Conservation (phyloP, 2,329 filamentous ascomycete species). For the Verticillium nubilum region DNA sequence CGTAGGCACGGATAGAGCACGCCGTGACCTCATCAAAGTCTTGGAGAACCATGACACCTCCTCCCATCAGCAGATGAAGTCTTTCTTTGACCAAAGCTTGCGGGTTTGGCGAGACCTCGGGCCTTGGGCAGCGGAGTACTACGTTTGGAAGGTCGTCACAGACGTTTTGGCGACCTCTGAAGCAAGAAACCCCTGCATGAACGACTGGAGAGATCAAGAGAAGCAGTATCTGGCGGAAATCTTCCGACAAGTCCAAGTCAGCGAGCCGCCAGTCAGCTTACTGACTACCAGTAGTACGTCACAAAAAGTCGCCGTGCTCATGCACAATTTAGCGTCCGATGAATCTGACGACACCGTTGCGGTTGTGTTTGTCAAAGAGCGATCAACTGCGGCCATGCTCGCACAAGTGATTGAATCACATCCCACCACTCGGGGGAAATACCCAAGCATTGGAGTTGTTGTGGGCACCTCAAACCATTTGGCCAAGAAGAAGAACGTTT, state of each 20-base stretch:
- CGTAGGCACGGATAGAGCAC: conserved; percentile 34
- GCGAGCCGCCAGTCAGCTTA: conserved; percentile 10
- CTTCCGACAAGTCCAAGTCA: conserved; percentile 30
- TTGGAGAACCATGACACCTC: conserved; percentile 43
- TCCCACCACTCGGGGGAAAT: conserved; percentile 38
- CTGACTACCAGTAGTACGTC: conserved; percentile 34
- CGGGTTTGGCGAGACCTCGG: conserved; percentile 56
- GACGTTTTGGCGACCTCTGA: conserved; percentile 19
- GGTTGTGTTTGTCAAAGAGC: conserved; percentile 63
- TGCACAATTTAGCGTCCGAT: conserved; percentile 42
- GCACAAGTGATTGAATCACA: conserved; percentile 50
- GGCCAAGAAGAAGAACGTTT: conserved; percentile 32
- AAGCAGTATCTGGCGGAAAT: conserved; percentile 48
- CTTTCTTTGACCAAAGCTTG: conserved; percentile 42
- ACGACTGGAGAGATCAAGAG: conserved; percentile 42
- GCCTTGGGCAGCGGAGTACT: conserved; percentile 63
- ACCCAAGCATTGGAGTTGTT: conserved; percentile 44
- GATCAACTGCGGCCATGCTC: conserved; percentile 56
- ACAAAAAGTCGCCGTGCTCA: conserved; percentile 50
- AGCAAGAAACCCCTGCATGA: conserved; percentile 20
- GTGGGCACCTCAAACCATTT: conserved; percentile 44
- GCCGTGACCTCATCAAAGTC: conserved; percentile 28
- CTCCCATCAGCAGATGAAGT: conserved; percentile 48
- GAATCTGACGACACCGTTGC: conserved; percentile 39
- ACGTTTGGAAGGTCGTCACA: conserved; percentile 46